phyloP scores from a whole-genome alignment of 202 grass and related monocot genomes.

The Dendrocalamus latiflorus region DNA sequence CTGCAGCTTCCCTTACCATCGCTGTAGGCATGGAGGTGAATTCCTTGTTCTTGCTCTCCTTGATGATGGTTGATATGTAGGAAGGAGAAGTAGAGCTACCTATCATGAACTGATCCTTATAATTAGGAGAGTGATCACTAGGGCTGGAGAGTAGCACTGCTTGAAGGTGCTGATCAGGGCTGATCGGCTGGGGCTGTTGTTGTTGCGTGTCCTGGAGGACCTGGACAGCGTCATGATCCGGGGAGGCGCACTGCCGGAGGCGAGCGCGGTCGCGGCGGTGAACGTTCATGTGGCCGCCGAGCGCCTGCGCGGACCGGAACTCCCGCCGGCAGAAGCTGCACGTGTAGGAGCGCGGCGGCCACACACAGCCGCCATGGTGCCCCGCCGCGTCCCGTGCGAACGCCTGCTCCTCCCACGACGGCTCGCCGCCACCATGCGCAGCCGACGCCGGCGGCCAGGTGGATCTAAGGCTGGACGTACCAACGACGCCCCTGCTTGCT shows the following conservation, averaged over 20 bases:
- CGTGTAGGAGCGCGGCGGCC: conserved; percentile 73
- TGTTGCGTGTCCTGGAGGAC: background rate
- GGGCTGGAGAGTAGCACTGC: background rate
- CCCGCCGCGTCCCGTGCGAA: conserved; percentile 56
- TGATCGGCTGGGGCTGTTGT: background rate
- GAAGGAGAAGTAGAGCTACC: background rate
- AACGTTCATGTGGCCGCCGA: conserved; percentile 87
- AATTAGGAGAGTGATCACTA: background rate
- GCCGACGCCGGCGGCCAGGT: background rate
- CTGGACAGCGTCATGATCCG: background rate
- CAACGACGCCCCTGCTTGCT: background rate
- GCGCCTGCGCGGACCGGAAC: conserved; percentile 78
- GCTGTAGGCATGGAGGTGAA: conserved; percentile 18
- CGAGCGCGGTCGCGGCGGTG: conserved; percentile 83
- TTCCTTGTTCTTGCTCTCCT: conserved; percentile 32
- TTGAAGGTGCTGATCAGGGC: conserved; percentile 1
- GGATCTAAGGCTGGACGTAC: background rate
- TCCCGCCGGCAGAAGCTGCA: conserved; percentile 80
- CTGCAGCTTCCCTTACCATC: background rate
- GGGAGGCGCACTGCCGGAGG: conserved; percentile 51
- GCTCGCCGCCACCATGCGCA: background rate
- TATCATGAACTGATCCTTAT: background rate
- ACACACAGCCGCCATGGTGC: conserved; percentile 48
- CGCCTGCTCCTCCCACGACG: conserved; percentile 59
- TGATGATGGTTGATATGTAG: conserved; percentile 28